Base-by-base conservation (phyloP, 768 basidiomycete species). In the Favolaschia claudopus region DNA sequence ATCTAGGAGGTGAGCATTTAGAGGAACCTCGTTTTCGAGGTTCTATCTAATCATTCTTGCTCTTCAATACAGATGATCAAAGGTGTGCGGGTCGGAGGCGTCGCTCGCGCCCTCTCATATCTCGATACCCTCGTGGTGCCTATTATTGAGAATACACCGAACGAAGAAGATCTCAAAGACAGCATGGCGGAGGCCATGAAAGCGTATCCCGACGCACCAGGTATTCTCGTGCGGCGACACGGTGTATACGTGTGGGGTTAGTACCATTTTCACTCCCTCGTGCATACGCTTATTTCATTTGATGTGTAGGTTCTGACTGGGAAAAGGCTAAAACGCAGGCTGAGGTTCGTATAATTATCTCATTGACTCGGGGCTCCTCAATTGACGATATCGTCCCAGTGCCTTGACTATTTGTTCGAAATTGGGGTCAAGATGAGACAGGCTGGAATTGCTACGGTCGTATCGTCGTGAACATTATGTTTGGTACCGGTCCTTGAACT, bases 391-490 rank as follows among this genome's bases (percentile, higher is more conserved):
- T 7, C 50, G 49, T 32, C 58, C 15, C 64, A 92, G 88, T 96
- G 94, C 71, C 82, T 95, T 28, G 94, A 96, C 70, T 96, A 95
- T 74, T 80, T 96, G 17, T 93, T 95, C 65, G 94, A 96, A 70
- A 87, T 95, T 46, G 89, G 85, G 12, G 91, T 93, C 50, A 91
- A 89, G 75, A 91, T 92, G 90, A 89, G 84, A 68, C 72, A 85
- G 34, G 86, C 86, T 0, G 85, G 85, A 2, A 65, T 89, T 13
- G 39, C 53, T 45, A 60, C 63, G 13, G 58, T 60, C n/a, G n/a
- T n/a, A n/a, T n/a, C n/a, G n/a, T n/a, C n/a, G n/a, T n/a, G n/a
- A n/a, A n/a, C n/a, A n/a, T n/a, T n/a, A n/a, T n/a, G n/a, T n/a
- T n/a, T n/a, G n/a, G n/a, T n/a, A n/a, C n/a, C n/a, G n/a, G n/a